Percentiles rank a stretch among this genome's conserved stretches.
These are phyloP conservation scores for Apiotrichum gracile DNA, from an alignment of 1,284 basidiomycete genomes.

Conservation along the genomic window DNA sequence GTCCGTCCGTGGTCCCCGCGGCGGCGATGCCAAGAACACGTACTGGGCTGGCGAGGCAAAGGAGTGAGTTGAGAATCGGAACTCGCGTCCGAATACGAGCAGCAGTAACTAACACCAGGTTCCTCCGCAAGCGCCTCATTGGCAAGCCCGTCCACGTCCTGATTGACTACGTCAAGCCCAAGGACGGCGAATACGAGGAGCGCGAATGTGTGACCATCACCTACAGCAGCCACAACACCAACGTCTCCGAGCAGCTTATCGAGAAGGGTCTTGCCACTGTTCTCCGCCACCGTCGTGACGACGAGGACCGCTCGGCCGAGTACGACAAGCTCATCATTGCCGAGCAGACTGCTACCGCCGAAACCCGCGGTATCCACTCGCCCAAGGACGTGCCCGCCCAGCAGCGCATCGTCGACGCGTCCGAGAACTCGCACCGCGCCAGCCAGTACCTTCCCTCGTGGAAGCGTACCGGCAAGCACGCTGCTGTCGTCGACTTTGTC, in stretches of 20 bases:
- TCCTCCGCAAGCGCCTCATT: slow-evolving; percentile 81
- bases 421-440: slow-evolving; percentile 73
- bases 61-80: slow-evolving; percentile 49
- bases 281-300: slow-evolving; percentile 85
- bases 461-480: slow-evolving; percentile 77
- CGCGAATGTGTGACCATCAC: slow-evolving; percentile 83
- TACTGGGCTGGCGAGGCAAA: slow-evolving; percentile 86
- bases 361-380: slow-evolving; percentile 82
- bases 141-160: slow-evolving; percentile 79
- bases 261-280: slow-evolving; percentile 88
- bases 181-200: slow-evolving; percentile 88
- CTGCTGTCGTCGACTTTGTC: slow-evolving; percentile 88
- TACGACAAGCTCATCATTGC: slow-evolving; percentile 93
- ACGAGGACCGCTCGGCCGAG: slow-evolving; percentile 89
- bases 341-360: slow-evolving; percentile 75
- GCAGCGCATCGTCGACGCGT: slow-evolving; percentile 75
- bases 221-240: slow-evolving; percentile 72
- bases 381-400: slow-evolving; percentile 67
- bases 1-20: slow-evolving; percentile 79
- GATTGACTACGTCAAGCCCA: slow-evolving; percentile 84
- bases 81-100: neutral
- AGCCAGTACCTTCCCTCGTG: slow-evolving; percentile 81
- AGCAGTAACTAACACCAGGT: slow-evolving; percentile 51
- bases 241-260: slow-evolving; percentile 84
- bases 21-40: slow-evolving; percentile 79